phyloP scores from a whole-genome alignment of 352 stramenopile genomes.

The Halophytophthora polymorphica region DNA sequence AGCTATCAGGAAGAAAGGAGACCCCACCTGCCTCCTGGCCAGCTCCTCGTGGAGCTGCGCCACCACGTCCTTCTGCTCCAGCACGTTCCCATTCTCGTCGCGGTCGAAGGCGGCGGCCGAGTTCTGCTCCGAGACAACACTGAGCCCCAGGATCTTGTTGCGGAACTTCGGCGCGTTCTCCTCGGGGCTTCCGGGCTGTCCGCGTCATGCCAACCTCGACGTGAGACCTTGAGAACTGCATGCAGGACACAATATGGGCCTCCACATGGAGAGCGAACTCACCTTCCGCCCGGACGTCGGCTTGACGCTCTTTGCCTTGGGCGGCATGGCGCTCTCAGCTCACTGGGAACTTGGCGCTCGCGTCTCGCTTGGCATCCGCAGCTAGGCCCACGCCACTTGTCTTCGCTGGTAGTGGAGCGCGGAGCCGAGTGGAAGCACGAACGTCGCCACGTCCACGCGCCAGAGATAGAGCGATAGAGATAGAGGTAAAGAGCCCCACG shows the following conservation, averaged over 20 bases:
- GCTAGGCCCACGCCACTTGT: background rate
- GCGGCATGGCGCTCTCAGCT: constrained; percentile 12
- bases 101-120: constrained; percentile 16
- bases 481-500: no score
- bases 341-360: background rate
- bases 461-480: no score
- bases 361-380: constrained; percentile 6
- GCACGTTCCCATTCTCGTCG: constrained; percentile 20
- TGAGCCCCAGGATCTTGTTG: constrained; percentile 51
- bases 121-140: constrained; percentile 42
- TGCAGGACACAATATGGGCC: background rate
- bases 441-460: no score
- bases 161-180: constrained; percentile 46
- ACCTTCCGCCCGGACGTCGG: constrained; percentile 18
- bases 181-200: constrained; percentile 26
- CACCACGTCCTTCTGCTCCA: constrained; percentile 49
- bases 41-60: constrained; percentile 63
- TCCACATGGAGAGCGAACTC: background rate
- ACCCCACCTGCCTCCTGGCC: constrained; percentile 40
- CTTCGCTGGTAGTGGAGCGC: background rate
- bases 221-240: constrained; percentile 2
- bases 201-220: background rate
- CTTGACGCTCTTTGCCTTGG: constrained; percentile 18
- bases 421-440: no score
- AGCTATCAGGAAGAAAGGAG: no score